Base-by-base conservation (phyloP, 352 stramenopile genomes). In the Albugo candida region DNA sequence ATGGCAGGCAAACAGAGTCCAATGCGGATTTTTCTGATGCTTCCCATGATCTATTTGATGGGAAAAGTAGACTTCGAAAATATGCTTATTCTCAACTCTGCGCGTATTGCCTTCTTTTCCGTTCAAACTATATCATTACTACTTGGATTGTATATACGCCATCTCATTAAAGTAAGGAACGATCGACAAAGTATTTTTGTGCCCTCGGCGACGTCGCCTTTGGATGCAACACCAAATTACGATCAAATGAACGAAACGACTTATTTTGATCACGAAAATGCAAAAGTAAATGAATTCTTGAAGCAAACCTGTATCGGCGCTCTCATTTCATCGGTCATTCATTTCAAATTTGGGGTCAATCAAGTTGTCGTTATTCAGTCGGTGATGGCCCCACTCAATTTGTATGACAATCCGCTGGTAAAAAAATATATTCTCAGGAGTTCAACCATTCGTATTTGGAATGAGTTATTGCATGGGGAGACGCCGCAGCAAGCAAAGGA, bases 21-120 rank as follows among this genome's bases (percentile, higher is more conserved):
- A 42, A 65, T 65, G 75, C 70, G 71, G 59, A 86, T 88, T 71
- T 56, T 88, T 13, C 59, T 86, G 54, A 70, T 88, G 69, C 60
- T 88, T 58, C 76, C 73, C 41, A 70, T 88, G 70, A 80, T 88
- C 45, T 86, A 82, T 61, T 53, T 88, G 44, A 88, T 88, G 72
- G 67, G 67, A 46, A 85, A 88, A 52, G 69, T 88, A 41, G 73
- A 88, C 58, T 88, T 85, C 53, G 76, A 88, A 58, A 81, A 83
- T 59, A 51, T 62, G 43, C 17, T 55, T 13, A 81, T 77, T 47
- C 62, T 85, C 12, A 62, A 76, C 53, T 54, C 61, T 4, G 75
- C 76, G 41, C 76, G 76, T 42, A 73, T 51, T 14, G 65, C 69
- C 41, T 88, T 83, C 58, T 45, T 82, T 6, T 51, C 76, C 38